A percentile compares a stretch with the other conserved stretches of the same genome.
Evolutionary conservation across 306 rosid species (phyloP).

Genomic region (Cucumis cinereus): DNA sequence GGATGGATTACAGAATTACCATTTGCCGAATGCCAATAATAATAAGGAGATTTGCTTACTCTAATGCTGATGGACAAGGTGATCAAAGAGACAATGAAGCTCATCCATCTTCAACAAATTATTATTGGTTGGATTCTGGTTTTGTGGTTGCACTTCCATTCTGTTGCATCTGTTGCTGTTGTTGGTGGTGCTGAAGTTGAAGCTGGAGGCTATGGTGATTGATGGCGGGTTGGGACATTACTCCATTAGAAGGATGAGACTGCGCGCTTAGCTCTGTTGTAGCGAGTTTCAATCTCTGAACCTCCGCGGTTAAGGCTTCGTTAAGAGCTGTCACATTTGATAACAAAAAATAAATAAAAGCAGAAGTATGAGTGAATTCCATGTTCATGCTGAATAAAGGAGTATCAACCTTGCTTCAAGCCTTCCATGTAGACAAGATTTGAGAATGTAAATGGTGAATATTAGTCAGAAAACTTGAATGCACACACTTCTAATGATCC

Average conservation of each 20-base stretch:
- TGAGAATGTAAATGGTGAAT: background rate
- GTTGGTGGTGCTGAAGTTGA: constrained; percentile 39
- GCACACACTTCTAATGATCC: background rate
- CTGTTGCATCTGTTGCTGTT: constrained; percentile 41
- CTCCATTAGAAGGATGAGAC: constrained; percentile 23
- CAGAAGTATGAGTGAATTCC: background rate
- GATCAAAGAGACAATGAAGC: background rate
- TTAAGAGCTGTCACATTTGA: constrained; percentile 53
- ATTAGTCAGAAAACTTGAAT: background rate
- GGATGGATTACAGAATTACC: constrained; percentile 19
- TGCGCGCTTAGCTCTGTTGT: constrained; percentile 57
- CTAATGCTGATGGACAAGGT: background rate
- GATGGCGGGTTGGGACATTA: constrained; percentile 28
- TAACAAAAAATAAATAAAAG: constrained; percentile 3
- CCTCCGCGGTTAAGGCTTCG: constrained; percentile 86
- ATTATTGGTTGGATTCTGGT: constrained; percentile 46
- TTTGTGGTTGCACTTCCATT: constrained; percentile 43
- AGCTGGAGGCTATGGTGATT: constrained; percentile 46
- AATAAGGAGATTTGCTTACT: constrained; percentile 1
- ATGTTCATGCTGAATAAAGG: background rate
- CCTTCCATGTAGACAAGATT: background rate
- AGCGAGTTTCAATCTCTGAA: constrained; percentile 76
- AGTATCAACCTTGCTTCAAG: background rate
- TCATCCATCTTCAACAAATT: constrained; percentile 11
- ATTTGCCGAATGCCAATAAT: constrained; percentile 21